Conservation (phyloP, 352 stramenopile genomes). For the Pythium phragmiticola region DNA sequence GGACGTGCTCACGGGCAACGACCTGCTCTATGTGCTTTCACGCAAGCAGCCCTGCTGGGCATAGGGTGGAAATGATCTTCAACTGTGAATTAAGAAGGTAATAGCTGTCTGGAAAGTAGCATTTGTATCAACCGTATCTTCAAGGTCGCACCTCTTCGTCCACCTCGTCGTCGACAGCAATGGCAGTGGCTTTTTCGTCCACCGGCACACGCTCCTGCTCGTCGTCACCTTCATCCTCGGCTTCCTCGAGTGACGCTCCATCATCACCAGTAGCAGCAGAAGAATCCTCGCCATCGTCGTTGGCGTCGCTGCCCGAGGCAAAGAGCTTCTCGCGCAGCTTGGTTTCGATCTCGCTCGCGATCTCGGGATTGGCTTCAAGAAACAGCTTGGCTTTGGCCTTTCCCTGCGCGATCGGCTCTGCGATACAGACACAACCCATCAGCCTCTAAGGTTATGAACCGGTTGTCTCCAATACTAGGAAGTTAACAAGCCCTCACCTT, state of each 20-base stretch:
- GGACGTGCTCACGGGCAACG: constrained; percentile 75
- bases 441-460: background rate
- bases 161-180: background rate
- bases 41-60: constrained; percentile 80
- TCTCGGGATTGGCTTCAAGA: constrained; percentile 67
- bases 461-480: background rate
- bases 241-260: background rate
- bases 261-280: background rate
- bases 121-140: background rate
- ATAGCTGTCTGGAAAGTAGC: background rate
- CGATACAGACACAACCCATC: background rate
- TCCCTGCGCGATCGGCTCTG: constrained; percentile 83
- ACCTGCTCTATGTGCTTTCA: constrained; percentile 82
- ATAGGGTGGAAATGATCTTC: background rate
- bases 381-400: constrained; percentile 85
- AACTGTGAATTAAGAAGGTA: constrained; percentile 3
- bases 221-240: constrained; percentile 5
- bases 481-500: constrained; percentile 37
- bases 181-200: background rate
- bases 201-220: constrained; percentile 22
- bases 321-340: constrained; percentile 73
- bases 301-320: constrained; percentile 18
- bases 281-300: constrained; percentile 12
- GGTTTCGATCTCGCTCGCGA: constrained; percentile 67
- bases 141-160: constrained; percentile 3